Evolutionary conservation across 1,139 yeast genomes (phyloP).

Genomic region (Geotrichum klebahnii): DNA sequence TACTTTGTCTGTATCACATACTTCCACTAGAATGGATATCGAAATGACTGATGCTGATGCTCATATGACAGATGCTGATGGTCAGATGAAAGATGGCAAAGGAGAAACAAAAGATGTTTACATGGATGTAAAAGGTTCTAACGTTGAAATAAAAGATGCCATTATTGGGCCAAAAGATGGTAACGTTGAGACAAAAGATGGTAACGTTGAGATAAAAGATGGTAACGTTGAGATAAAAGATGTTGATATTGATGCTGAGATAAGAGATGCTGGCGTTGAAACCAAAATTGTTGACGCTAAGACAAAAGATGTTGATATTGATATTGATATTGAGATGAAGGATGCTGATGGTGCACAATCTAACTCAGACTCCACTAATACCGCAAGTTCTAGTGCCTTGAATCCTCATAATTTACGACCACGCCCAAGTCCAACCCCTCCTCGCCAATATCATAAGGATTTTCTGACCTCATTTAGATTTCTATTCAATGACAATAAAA

Average conservation of each 20-base stretch:
- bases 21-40: too few species aligned
- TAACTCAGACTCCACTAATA: too few species aligned
- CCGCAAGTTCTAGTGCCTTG: neutral
- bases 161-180: too few species aligned
- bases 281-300: neutral
- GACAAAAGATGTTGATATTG: neutral
- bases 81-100: too few species aligned
- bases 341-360: too few species aligned
- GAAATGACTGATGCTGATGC: neutral
- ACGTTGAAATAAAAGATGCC: neutral
- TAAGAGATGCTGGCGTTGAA: neutral
- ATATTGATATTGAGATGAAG: neutral
- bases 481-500: constrained; percentile 33
- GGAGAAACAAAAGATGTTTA: neutral
- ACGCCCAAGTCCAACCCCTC: neutral
- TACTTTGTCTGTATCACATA: too few species aligned
- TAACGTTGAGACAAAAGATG: too few species aligned
- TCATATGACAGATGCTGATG: too few species aligned
- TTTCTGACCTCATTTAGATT: constrained; percentile 27
- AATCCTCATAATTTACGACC: neutral
- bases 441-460: constrained; percentile 11
- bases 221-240: neutral
- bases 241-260: neutral
- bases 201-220: neutral
- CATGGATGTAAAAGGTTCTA: neutral